These are phyloP conservation scores for Neurospora sp. DNA, from an alignment of 495 filamentous ascomycete species.

Conservation along the genomic window DNA sequence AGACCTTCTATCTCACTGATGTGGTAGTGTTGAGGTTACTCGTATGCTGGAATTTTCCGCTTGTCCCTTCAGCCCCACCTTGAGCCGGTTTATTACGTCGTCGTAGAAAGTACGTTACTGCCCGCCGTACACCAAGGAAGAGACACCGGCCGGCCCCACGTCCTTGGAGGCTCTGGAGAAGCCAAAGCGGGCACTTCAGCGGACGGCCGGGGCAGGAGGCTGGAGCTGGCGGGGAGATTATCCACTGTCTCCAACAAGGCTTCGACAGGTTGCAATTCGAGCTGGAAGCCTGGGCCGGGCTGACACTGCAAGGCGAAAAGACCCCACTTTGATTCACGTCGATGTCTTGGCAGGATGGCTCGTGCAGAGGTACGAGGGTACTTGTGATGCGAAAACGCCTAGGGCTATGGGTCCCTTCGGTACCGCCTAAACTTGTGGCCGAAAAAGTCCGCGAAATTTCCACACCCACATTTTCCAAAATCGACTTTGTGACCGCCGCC, in stretches of 20 bases:
- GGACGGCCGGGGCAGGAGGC: neutral
- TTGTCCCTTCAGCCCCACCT: neutral
- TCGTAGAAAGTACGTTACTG: too few species aligned
- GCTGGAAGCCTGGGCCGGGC: neutral
- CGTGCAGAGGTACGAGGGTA: neutral
- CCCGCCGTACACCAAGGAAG: too few species aligned
- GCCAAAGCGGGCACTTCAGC: neutral
- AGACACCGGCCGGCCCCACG: neutral
- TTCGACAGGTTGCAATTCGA: neutral
- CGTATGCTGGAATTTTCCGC: neutral
- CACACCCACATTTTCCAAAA: slow-evolving; percentile 26
- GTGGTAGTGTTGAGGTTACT: neutral
- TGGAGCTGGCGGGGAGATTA: neutral
- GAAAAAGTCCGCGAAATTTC: slow-evolving; percentile 15
- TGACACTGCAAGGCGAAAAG: neutral
- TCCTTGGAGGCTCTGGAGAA: neutral
- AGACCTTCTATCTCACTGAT: neutral
- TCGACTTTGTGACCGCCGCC: slow-evolving; percentile 1
- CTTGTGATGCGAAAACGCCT: neutral
- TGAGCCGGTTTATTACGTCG: neutral
- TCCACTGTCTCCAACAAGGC: neutral
- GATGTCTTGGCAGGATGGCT: neutral
- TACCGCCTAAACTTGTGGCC: slow-evolving; percentile 16
- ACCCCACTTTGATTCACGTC: neutral
- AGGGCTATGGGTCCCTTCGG: slow-evolving; percentile 2